A percentile compares a stretch with the other conserved stretches of the same genome.
These are phyloP conservation scores for Persicaria tinctoria DNA, from an alignment of 148 eudicot species.

Conservation along the genomic window DNA sequence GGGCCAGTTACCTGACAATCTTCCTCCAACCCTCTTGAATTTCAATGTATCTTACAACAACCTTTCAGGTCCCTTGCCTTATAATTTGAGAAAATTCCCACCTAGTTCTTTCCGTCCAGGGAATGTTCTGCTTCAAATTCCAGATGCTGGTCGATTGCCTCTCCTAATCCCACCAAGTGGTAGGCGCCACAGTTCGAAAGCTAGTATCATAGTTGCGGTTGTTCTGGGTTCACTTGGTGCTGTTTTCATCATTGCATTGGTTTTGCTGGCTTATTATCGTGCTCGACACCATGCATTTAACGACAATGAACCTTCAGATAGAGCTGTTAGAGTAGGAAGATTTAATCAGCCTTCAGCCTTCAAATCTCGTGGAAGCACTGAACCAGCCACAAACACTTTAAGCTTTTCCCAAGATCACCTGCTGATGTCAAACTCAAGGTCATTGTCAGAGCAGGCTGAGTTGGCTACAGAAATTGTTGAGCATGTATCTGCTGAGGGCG, in stretches of 20 bases:
- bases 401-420: slow-evolving; percentile 82
- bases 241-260: slow-evolving; percentile 73
- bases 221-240: slow-evolving; percentile 74
- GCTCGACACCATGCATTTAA: slow-evolving; percentile 50
- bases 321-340: slow-evolving; percentile 56
- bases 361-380: slow-evolving; percentile 41
- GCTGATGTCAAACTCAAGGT: slow-evolving; percentile 62
- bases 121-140: slow-evolving; percentile 40
- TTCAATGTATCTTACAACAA: slow-evolving; percentile 62
- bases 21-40: slow-evolving; percentile 50
- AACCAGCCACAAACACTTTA: slow-evolving; percentile 47
- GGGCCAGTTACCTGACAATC: slow-evolving; percentile 58
- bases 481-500: slow-evolving; percentile 31
- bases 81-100: slow-evolving; percentile 51
- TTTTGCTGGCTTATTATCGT: slow-evolving; percentile 66
- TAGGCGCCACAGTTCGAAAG: slow-evolving; percentile 30
- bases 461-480: slow-evolving; percentile 45
- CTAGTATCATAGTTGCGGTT: slow-evolving; percentile 58
- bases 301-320: slow-evolving; percentile 33
- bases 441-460: slow-evolving; percentile 66
- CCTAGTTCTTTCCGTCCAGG: slow-evolving; percentile 69
- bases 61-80: slow-evolving; percentile 60
- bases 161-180: slow-evolving; percentile 12
- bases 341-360: slow-evolving; percentile 56
- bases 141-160: slow-evolving; percentile 17